Conservation (phyloP, 331 rosid species). For the Ulmus americana region DNA sequence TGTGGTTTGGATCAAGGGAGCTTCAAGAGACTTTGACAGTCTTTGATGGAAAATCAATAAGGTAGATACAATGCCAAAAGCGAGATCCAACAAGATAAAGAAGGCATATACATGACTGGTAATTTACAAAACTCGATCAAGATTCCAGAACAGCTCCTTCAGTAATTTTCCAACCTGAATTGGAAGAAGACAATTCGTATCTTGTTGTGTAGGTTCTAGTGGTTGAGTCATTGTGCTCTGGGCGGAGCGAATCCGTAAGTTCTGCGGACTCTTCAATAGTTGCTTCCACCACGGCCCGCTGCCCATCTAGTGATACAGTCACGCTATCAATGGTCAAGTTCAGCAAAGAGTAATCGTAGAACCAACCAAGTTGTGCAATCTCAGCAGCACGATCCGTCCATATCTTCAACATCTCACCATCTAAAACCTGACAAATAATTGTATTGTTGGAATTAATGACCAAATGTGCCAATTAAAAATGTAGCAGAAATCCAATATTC, state of each 20-base stretch:
- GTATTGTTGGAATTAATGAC: slow-evolving; percentile 15
- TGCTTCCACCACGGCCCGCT: slow-evolving; percentile 82
- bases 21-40: neutral
- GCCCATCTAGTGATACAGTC: slow-evolving; percentile 69
- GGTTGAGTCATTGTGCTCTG: slow-evolving; percentile 62
- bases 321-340: slow-evolving; percentile 76
- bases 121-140: slow-evolving; percentile 14
- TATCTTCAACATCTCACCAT: slow-evolving; percentile 87
- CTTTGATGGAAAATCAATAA: neutral
- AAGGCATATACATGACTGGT: slow-evolving; percentile 10
- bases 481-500: neutral
- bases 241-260: slow-evolving; percentile 59
- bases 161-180: slow-evolving; percentile 78
- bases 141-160: slow-evolving; percentile 90
- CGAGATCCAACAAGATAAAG: neutral
- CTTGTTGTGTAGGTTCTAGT: slow-evolving; percentile 74
- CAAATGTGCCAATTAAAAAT: neutral
- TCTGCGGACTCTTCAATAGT: slow-evolving; percentile 65
- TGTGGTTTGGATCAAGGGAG: no score
- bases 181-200: slow-evolving; percentile 64
- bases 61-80: neutral
- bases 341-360: slow-evolving; percentile 57
- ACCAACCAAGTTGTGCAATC: slow-evolving; percentile 83
- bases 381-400: slow-evolving; percentile 89
- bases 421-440: slow-evolving; percentile 57